These are phyloP conservation scores for Paecilomyces variotii DNA, from an alignment of 2,329 filamentous ascomycete species.

Conservation along the genomic window DNA sequence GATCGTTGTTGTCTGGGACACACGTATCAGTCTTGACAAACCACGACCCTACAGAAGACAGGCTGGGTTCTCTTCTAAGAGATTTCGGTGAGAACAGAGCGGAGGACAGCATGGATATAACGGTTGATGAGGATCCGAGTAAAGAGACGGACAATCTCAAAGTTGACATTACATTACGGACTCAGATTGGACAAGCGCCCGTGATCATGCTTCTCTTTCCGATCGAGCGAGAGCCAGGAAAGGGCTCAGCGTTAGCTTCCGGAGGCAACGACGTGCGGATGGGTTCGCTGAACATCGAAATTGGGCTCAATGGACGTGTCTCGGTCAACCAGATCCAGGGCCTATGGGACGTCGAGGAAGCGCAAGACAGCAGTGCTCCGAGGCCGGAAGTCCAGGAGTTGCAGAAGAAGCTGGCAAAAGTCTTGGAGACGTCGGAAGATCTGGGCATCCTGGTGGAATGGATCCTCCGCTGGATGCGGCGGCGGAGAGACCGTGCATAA, in stretches of 20 bases:
- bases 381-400: slow-evolving; percentile 15
- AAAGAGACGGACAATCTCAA: slow-evolving; percentile 18
- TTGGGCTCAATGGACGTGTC: slow-evolving; percentile 34
- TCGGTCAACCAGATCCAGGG: slow-evolving; percentile 31
- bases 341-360: slow-evolving; percentile 15
- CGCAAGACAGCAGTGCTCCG: slow-evolving; percentile 11
- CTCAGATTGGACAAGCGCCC: slow-evolving; percentile 30
- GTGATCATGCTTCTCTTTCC: slow-evolving; percentile 31
- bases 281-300: slow-evolving; percentile 29
- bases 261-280: slow-evolving; percentile 11
- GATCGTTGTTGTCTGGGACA: slow-evolving; percentile 2
- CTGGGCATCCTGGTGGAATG: slow-evolving; percentile 38
- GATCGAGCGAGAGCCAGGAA: slow-evolving; percentile 10
- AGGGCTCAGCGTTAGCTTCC: slow-evolving; percentile 6
- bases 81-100: not conserved
- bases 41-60: slow-evolving; percentile 35
- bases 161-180: slow-evolving; percentile 31
- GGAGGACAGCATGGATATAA: not conserved
- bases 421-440: slow-evolving; percentile 38
- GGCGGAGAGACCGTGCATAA: slow-evolving; percentile 18
- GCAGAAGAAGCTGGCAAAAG: slow-evolving; percentile 27
- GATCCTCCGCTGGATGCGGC: slow-evolving; percentile 29
- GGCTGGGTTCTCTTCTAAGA: slow-evolving; percentile 49
- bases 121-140: not conserved
- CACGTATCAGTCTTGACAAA: slow-evolving; percentile 31